phyloP scores from a whole-genome alignment of 495 filamentous ascomycete genomes.

The Hapsidospora chrysogenum region DNA sequence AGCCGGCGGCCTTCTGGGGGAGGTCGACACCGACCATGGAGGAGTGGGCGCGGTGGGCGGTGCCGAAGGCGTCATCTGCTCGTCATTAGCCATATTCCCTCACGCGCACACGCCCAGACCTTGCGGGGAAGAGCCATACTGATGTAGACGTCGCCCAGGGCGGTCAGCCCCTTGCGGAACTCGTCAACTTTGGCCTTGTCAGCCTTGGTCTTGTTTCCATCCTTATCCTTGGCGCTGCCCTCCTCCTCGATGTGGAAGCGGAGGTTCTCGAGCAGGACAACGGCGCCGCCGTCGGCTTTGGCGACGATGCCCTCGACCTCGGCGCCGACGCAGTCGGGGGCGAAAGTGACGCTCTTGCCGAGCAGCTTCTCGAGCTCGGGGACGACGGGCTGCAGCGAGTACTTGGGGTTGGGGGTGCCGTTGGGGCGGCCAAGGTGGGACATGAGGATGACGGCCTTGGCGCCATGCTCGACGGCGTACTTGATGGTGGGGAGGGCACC shows the following conservation, averaged over 20 bases:
- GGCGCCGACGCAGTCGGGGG: slow-evolving; percentile 77
- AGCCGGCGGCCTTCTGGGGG: slow-evolving; percentile 88
- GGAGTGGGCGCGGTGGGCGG: slow-evolving; percentile 92
- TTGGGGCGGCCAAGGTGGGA: slow-evolving; percentile 95
- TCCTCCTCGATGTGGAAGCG: slow-evolving; percentile 97
- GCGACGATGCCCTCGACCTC: slow-evolving; percentile 81
- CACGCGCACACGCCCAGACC: not conserved
- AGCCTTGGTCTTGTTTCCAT: slow-evolving; percentile 96
- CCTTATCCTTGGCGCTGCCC: slow-evolving; percentile 76
- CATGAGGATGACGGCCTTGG: slow-evolving; percentile 94
- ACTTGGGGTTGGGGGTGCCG: slow-evolving; percentile 78
- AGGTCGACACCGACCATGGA: slow-evolving; percentile 97
- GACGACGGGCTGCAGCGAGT: slow-evolving; percentile 83
- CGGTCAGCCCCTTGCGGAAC: slow-evolving; percentile 90
- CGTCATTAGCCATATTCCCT: not conserved
- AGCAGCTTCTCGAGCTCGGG: slow-evolving; percentile 84
- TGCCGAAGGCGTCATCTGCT: slow-evolving; percentile 93
- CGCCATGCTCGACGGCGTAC: slow-evolving; percentile 85
- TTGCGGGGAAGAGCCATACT: slow-evolving; percentile 38
- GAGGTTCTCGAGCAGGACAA: slow-evolving; percentile 91
- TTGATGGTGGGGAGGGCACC: slow-evolving; percentile 96
- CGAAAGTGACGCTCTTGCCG: slow-evolving; percentile 67
- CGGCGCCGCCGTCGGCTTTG: slow-evolving; percentile 64
- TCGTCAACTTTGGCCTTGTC: slow-evolving; percentile 80
- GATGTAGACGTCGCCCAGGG: slow-evolving; percentile 90